These are phyloP conservation scores for Elsinoe ampelina DNA, from an alignment of 2,329 filamentous ascomycete species.

Conservation along the genomic window DNA sequence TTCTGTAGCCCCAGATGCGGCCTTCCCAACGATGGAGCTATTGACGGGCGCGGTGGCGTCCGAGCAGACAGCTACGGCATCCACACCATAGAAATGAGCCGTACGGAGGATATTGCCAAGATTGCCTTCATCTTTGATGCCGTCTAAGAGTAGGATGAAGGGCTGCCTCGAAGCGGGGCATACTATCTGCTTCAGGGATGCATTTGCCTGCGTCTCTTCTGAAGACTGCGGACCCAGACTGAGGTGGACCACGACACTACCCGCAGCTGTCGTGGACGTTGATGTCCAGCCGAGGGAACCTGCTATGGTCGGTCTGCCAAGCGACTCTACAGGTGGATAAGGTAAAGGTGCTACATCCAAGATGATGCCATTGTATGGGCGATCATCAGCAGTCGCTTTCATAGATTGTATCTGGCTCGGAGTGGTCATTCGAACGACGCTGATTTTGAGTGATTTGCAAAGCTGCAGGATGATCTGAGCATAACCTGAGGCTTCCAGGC, in stretches of 20 bases:
- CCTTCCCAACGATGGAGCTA: conserved; percentile 71
- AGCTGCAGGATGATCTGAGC: background rate
- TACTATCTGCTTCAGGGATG: conserved; percentile 41
- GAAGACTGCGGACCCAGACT: conserved; percentile 48
- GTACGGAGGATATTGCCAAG: conserved; percentile 81
- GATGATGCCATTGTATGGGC: conserved; percentile 84
- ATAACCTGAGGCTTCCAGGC: background rate
- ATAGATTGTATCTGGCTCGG: conserved; percentile 39
- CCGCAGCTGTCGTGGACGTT: conserved; percentile 19
- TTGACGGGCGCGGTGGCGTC: conserved; percentile 64
- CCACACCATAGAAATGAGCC: conserved; percentile 81
- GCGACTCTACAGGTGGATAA: conserved; percentile 32
- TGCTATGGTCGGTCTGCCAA: conserved; percentile 19
- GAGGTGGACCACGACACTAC: conserved; percentile 46
- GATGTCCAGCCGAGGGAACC: background rate
- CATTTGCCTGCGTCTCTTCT: conserved; percentile 69
- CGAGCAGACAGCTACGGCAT: conserved; percentile 68
- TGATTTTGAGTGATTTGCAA: background rate
- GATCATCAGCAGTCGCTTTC: conserved; percentile 70
- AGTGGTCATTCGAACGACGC: background rate
- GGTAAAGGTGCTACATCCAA: conserved; percentile 81
- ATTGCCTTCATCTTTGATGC: conserved; percentile 74
- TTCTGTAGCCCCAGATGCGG: conserved; percentile 80
- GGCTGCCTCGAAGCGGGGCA: conserved; percentile 45
- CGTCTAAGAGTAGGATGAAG: conserved; percentile 63